Base-by-base conservation (phyloP, 306 rosid species). In the Quercus engelmannii region DNA sequence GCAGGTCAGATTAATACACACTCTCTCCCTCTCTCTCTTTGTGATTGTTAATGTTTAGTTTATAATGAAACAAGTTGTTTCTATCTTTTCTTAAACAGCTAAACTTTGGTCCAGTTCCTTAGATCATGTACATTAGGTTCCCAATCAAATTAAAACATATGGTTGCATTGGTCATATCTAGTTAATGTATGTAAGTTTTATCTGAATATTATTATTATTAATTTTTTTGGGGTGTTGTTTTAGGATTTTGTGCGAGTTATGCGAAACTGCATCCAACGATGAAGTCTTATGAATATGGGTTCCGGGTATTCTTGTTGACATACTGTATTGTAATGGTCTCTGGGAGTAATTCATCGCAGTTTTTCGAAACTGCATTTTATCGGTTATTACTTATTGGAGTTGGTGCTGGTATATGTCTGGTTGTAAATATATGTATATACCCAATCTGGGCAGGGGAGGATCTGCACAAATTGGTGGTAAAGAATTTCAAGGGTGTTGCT, bases 361-460 rank as follows among this genome's bases (percentile, higher is more conserved):
- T 92, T 80, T 56, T 92, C 55, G 49, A 69, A 69, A 92, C 94
- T 28, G 97, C 97, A 3, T 46, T 85, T 23, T 88, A 86, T 79
- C 92, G 97, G 64, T 81, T 88, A n/a, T 2, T 90, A 63, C 85
- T 92, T 51, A 92, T 92, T 76, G 97, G 78, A 67, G 84, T 92
- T 23, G 97, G 97, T 75, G 97, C 92, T n/a, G 82, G 80, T 35
- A 79, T 87, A 52, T 59, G 91, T 84, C 78, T 92, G 71, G 51
- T 81, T 75, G 87, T 92, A 28, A 92, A 92, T 78, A 85, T 90
- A 79, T 86, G 81, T 38, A 74, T 92, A 59, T 87, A 49, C 74
- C 97, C 97, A 67, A 92, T 92, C 61, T 92, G 97, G 97, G 73
- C 97, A 25, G 97, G 97, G 65, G 97, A 92, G 85, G 94, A 92